These are phyloP conservation scores for Kodamaea lidongshanica DNA, from an alignment of 805 yeast species.

Conservation along the genomic window DNA sequence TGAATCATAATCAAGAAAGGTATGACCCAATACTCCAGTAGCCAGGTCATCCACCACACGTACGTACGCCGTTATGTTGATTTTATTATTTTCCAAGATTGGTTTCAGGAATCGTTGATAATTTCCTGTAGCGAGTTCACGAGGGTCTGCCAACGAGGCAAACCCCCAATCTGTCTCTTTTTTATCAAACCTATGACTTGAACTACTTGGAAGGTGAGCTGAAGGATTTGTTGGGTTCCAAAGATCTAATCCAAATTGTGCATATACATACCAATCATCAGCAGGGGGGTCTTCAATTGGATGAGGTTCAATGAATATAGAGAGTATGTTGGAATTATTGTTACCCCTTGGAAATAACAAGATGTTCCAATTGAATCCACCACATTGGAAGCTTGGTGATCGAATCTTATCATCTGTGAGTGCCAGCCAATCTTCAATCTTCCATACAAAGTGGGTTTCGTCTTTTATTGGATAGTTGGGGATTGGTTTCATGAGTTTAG, in stretches of 20 bases:
- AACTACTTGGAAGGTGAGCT: constrained; percentile 52
- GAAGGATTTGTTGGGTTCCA: constrained; percentile 75
- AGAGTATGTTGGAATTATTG: constrained; percentile 42
- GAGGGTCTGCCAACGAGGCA: constrained; percentile 60
- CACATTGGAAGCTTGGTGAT: constrained; percentile 46
- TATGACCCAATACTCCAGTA: constrained; percentile 95
- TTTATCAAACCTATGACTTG: constrained; percentile 72
- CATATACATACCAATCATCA: constrained; percentile 77
- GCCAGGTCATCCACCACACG: constrained; percentile 70
- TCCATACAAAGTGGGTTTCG: constrained; percentile 41
- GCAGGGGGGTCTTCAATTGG: constrained; percentile 25
- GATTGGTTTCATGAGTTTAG: constrained; percentile 30
- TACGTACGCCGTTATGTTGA: constrained; percentile 73
- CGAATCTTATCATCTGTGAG: constrained; percentile 41
- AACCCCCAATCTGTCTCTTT: constrained; percentile 96
- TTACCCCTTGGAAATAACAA: constrained; percentile 77
- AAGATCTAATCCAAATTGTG: constrained; percentile 77
- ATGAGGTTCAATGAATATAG: constrained; percentile 77
- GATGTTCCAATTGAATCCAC: constrained; percentile 61
- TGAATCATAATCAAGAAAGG: constrained; percentile 77
- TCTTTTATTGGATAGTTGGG: constrained; percentile 36
- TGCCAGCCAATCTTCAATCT: constrained; percentile 43
- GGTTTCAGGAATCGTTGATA: constrained; percentile 21
- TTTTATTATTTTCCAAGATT: constrained; percentile 46
- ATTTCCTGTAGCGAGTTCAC: constrained; percentile 36